Percentiles rank a stretch among this genome's conserved stretches.
Evolutionary conservation across 306 rosid genomes (phyloP).

Genomic region (Fragaria ananassa): DNA sequence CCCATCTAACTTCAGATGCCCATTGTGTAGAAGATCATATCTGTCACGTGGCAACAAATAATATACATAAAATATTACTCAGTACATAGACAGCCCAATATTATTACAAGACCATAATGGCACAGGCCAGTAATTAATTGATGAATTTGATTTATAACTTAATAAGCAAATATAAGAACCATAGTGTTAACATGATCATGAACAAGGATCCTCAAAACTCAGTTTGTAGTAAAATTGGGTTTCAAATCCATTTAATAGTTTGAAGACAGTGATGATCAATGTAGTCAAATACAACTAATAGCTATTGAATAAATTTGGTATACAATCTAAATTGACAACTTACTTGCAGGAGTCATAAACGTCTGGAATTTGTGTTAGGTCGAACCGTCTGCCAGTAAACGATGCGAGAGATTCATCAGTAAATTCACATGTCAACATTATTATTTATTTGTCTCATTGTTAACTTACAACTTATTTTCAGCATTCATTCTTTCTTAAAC

Average conservation of each 20-base stretch:
- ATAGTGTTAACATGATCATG: background rate
- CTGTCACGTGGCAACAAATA: conserved; percentile 43
- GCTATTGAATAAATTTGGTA: background rate
- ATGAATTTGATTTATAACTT: background rate
- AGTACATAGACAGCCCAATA: background rate
- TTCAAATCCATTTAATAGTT: background rate
- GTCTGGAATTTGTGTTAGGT: conserved; percentile 94
- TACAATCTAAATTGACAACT: conserved; percentile 27
- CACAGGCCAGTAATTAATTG: background rate
- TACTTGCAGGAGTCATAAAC: conserved; percentile 99
- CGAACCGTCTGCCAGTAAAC: conserved; percentile 72
- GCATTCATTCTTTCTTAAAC: background rate
- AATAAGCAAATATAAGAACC: background rate
- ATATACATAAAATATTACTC: background rate
- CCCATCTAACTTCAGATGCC: conserved; percentile 90
- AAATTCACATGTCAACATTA: conserved; percentile 28
- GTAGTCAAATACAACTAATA: background rate
- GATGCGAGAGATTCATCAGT: background rate
- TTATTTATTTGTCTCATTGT: background rate
- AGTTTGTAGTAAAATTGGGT: background rate
- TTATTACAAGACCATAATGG: conserved; percentile 15
- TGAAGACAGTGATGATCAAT: background rate
- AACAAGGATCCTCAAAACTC: background rate
- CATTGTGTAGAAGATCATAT: conserved; percentile 95
- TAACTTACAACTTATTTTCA: conserved; percentile 7